These are phyloP conservation scores for Mortierella hygrophila DNA, from an alignment of 192 early-diverging fungal genomes.

Conservation along the genomic window DNA sequence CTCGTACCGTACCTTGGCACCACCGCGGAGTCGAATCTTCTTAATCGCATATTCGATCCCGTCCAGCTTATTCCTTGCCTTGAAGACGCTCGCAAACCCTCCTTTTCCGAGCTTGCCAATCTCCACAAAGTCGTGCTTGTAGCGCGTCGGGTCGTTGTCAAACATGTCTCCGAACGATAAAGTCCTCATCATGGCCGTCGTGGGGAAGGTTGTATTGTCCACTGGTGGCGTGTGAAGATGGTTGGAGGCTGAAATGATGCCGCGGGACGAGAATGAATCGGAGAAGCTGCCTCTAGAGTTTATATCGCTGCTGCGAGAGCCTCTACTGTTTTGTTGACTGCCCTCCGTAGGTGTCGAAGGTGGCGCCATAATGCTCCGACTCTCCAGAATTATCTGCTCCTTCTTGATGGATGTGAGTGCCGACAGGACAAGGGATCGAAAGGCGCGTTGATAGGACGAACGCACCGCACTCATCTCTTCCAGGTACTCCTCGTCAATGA, in stretches of 20 bases:
- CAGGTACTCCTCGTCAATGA: conserved; percentile 79
- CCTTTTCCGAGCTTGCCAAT: conserved; percentile 86
- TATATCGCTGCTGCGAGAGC: conserved; percentile 12
- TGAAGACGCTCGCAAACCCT: conserved; percentile 91
- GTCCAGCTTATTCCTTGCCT: conserved; percentile 90
- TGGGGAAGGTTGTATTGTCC: conserved; percentile 2
- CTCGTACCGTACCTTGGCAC: conserved; percentile 63
- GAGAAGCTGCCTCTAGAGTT: conserved; percentile 17
- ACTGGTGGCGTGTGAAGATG: conserved; percentile 18
- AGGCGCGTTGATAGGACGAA: conserved; percentile 87
- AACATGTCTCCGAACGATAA: conserved; percentile 65
- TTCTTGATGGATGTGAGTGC: conserved; percentile 79
- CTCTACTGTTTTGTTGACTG: conserved; percentile 17
- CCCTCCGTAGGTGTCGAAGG: conserved; percentile 32
- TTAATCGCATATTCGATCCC: conserved; percentile 94
- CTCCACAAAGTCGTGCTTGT: conserved; percentile 88
- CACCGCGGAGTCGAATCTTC: conserved; percentile 76
- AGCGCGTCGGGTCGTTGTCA: conserved; percentile 74
- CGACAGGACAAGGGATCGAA: conserved; percentile 83
- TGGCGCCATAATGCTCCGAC: conserved; percentile 65
- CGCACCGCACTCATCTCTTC: conserved; percentile 90
- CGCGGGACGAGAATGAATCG: conserved; percentile 19
- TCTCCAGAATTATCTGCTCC: conserved; percentile 55
- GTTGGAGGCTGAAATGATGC: conserved; percentile 14
- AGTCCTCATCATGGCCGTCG: conserved; percentile 39